Evolutionary conservation across 2,329 filamentous ascomycete species (phyloP), one percentile per base, ranked within the genome.

Genomic region (Colletotrichum costaricense): DNA sequence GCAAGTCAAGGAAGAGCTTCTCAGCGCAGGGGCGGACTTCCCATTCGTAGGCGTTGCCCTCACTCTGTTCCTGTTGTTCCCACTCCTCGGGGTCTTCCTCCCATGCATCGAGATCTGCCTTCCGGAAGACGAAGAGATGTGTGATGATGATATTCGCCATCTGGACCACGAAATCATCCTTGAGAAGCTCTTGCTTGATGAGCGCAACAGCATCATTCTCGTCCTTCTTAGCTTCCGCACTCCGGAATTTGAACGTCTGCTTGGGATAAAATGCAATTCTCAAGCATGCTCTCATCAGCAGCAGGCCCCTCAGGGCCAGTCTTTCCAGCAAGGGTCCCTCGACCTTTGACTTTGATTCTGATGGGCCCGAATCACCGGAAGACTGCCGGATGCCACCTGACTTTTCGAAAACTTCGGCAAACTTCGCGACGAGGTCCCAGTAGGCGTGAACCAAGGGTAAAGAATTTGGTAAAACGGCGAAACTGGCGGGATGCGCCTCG

Each of bases 11-110:
- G 82, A 98, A 98, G 16, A 99, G 88, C 82, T 95, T 97, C 82
- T 99, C 97, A 0, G 97, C 93, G 80, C 96, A 98, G 2, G 95
- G 94, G 38, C 96, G 92, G 66, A 98, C 93, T 72, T 96, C 94
- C 85, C 95, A 98, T 79, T 98, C 95, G 89, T 94, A 98, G 1
- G 93, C 94, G 77, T 95, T 94, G 46, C 93, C 92, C 72, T 94
- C 91, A 73, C 93, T 93, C 78, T 97, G 95, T 84, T 98, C 95
- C 78, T 93, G 92, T 76, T 94, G 92, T 81, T 98, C 96, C 95
- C 97, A 99, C 67, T 97, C 95, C 81, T 99, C 95, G 0, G 96
- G 95, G 71, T 98, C 95, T 79, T 97, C 93, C 80, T 97, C 93
- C 97, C 97, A 99, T 71, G 95, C 93, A 74, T 95, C 92, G 1